These are phyloP conservation scores for Chytriomyces hyalinus DNA, from an alignment of 192 early-diverging fungal species.

Conservation along the genomic window DNA sequence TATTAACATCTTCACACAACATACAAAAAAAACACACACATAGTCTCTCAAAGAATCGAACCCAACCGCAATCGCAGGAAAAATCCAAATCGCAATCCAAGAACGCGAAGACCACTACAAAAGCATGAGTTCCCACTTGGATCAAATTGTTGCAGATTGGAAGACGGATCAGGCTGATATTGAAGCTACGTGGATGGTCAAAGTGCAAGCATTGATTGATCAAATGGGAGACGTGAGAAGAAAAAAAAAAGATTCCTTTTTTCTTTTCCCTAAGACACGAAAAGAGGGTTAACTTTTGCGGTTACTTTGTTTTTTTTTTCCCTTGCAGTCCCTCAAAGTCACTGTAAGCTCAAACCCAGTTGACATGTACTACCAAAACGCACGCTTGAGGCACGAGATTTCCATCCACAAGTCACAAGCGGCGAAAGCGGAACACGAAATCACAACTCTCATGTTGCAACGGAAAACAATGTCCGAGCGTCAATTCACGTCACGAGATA, in stretches of 20 bases:
- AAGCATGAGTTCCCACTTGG: not conserved
- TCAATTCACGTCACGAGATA: not conserved
- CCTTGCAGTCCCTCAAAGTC: slow-evolving; percentile 12
- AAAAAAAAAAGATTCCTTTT: not conserved
- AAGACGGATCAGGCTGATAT: slow-evolving; percentile 35
- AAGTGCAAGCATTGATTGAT: slow-evolving; percentile 33
- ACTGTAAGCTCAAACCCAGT: slow-evolving; percentile 12
- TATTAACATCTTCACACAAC: too few relatives aligned
- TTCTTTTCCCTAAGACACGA: not conserved
- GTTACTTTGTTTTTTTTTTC: not conserved
- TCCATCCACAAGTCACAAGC: slow-evolving; percentile 14
- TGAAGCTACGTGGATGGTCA: slow-evolving; percentile 35
- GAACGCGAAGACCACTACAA: slow-evolving; percentile 13
- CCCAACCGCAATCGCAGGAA: slow-evolving; percentile 23
- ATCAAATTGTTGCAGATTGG: slow-evolving; percentile 19
- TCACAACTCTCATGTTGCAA: slow-evolving; percentile 4
- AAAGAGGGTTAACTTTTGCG: not conserved
- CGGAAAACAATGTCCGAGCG: not conserved
- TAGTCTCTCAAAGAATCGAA: slow-evolving; percentile 28
- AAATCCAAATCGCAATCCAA: slow-evolving; percentile 2
- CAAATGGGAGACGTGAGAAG: slow-evolving; percentile 24
- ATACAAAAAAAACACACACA: not conserved
- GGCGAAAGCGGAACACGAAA: slow-evolving; percentile 16
- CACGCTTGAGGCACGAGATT: slow-evolving; percentile 25
- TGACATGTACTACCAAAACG: slow-evolving; percentile 28